Evolutionary conservation across 2,329 filamentous ascomycete species (phyloP), one percentile per base, ranked within the genome.

Genomic region (Laburnicola sp.): DNA sequence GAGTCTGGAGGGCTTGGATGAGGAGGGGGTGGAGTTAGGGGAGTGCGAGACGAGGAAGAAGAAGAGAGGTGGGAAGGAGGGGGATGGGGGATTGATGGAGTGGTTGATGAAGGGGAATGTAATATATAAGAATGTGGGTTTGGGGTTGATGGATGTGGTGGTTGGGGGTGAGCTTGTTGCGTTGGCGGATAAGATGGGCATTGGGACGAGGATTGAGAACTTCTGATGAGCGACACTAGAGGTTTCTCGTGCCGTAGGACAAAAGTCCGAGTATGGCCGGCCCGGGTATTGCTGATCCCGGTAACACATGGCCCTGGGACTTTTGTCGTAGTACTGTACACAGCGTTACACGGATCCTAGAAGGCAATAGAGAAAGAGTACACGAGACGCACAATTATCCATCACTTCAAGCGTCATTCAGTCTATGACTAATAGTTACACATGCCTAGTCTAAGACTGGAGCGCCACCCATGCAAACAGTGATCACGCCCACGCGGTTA

Each of bases 11-110:
- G 63, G 68, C 27, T 42, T 73, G 10, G 68, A 97, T 85, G 74
- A 91, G 84, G 45, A 96, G 80, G 56, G 87, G 81, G 65, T 86
- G 83, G 66, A 96, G 86, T 25, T 90, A 86, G 53, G 76, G 56
- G 10, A 80, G 77, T n/a, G 81, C 85, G 54, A 93, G 78, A 61
- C 91, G 79, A 28, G 96, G 79, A 5, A 91, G 85, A 26, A 97
- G 81, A 5, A 91, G 85, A 51, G 59, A 26, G 60, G 58, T 7
- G 60, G 59, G 16, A 66, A 64, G 4, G 53, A 65, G 16, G 55
- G 74, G 3, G 68, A 73, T 37, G 63, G 67, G 26, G 67, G 68
- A 7, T 47, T 87, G 57, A 74, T 75, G 35, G 80, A 84, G 31
- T 88, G 85, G 84, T 63, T 87, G 44, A 77, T 81, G 53, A 76